Conservation (phyloP, 140 eudicot species). For the Oenanthe javanica region DNA sequence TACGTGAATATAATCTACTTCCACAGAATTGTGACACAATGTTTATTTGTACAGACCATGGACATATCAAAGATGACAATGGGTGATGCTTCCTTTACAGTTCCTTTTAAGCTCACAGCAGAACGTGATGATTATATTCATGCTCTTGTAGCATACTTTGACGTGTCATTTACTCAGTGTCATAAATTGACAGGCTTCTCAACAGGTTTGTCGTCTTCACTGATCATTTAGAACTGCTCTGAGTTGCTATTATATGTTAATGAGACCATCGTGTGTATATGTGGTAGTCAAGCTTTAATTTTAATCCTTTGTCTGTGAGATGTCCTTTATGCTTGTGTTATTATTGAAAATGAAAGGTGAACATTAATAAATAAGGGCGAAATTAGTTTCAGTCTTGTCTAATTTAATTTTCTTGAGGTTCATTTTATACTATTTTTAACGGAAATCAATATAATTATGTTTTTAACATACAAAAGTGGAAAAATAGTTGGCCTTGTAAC, state of each 20-base stretch:
- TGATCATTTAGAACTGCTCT: not conserved
- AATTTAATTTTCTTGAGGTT: not conserved
- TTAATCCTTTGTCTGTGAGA: not conserved
- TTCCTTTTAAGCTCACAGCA: conserved; percentile 91
- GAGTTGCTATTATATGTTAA: not conserved
- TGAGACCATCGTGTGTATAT: not conserved
- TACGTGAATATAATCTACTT: not conserved
- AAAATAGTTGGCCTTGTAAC: not conserved
- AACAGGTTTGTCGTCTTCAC: conserved; percentile 48
- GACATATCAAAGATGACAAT: conserved; percentile 88
- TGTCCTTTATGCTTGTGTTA: not conserved
- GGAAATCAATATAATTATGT: not conserved
- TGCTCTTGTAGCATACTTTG: conserved; percentile 97
- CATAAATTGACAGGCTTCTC: conserved; percentile 94
- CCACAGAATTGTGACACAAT: not conserved
- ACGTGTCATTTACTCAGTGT: conserved; percentile 76
- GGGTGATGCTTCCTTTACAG: conserved; percentile 97
- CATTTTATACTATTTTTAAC: not conserved
- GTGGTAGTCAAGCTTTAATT: not conserved
- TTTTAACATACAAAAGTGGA: not conserved
- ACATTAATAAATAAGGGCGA: not conserved
- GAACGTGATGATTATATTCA: conserved; percentile 94
- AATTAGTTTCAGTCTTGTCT: not conserved
- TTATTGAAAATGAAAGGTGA: not conserved
- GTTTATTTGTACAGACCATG: conserved; percentile 55